Evolutionary conservation across 768 basidiomycete genomes (phyloP).

Genomic region (Rickenella mellea): DNA sequence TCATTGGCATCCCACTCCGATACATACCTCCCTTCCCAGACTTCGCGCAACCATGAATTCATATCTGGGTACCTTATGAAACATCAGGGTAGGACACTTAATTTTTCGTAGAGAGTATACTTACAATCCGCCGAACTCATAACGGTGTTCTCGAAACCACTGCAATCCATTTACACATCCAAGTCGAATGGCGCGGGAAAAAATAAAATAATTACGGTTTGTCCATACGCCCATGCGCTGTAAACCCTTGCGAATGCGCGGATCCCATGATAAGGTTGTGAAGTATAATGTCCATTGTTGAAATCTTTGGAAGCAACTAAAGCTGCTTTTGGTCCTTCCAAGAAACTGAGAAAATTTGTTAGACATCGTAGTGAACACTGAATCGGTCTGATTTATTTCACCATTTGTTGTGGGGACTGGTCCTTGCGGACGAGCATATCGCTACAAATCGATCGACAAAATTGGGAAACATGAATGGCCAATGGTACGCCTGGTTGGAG

Average conservation of each 20-base stretch:
- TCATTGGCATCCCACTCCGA: conserved; percentile 46
- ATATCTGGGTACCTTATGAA: conserved; percentile 33
- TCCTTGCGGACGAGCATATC: conserved; percentile 9
- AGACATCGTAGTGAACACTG: neutral
- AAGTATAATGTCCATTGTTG: conserved; percentile 12
- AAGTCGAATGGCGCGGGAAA: neutral
- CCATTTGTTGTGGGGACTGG: conserved; percentile 11
- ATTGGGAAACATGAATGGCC: conserved; percentile 9
- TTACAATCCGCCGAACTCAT: conserved; percentile 32
- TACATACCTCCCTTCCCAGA: conserved; percentile 39
- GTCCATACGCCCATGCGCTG: conserved; percentile 14
- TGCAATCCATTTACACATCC: conserved; percentile 12
- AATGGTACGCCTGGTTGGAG: conserved; percentile 7
- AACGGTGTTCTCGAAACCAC: conserved; percentile 46
- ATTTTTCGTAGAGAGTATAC: neutral
- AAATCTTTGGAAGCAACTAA: conserved; percentile 12
- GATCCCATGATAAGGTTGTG: conserved; percentile 9
- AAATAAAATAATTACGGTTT: conserved; percentile 3
- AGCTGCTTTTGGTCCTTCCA: conserved; percentile 14
- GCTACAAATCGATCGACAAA: conserved; percentile 8
- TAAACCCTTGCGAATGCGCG: conserved; percentile 13
- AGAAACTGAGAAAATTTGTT: conserved; percentile 8
- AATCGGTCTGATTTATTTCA: neutral
- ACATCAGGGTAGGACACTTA: neutral
- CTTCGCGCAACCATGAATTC: conserved; percentile 38